These are phyloP conservation scores for Brasilioporus rufonigricans DNA, from an alignment of 768 basidiomycete genomes.

Conservation along the genomic window DNA sequence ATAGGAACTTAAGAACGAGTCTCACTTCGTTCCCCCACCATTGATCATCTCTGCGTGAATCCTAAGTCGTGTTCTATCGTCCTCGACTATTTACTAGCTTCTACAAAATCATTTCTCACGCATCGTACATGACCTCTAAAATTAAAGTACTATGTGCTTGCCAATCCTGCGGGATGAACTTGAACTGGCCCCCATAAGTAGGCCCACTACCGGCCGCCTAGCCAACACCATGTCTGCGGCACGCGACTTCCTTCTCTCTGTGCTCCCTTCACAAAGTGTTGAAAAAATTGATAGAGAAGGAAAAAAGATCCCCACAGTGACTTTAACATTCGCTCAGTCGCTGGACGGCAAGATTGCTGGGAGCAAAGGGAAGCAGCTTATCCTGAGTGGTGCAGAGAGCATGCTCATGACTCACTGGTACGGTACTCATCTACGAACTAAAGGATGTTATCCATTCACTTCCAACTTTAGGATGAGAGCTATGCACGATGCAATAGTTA, in stretches of 20 bases:
- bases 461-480: constrained; percentile 69
- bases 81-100: too few species aligned
- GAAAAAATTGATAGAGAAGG: constrained; percentile 17
- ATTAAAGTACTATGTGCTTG: too few species aligned
- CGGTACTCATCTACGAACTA: background rate
- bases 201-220: background rate
- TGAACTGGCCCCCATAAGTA: too few species aligned
- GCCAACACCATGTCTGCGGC: constrained; percentile 2
- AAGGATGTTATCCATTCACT: background rate
- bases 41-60: too few species aligned
- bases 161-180: too few species aligned
- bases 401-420: constrained; percentile 95
- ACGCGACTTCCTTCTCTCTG: constrained; percentile 29
- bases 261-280: constrained; percentile 18
- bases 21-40: too few species aligned
- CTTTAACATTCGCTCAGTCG: constrained; percentile 83
- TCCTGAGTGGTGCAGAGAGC: constrained; percentile 81
- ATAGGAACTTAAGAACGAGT: too few species aligned
- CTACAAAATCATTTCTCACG: too few species aligned
- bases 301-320: constrained; percentile 55
- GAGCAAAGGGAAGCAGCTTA: constrained; percentile 65
- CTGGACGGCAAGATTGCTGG: constrained; percentile 89
- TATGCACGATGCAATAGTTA: constrained; percentile 89
- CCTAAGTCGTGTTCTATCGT: too few species aligned
- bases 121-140: too few species aligned